phyloP scores from a whole-genome alignment of 371 early-diverging fungal genomes.

The Phascolomyces articulosus region DNA sequence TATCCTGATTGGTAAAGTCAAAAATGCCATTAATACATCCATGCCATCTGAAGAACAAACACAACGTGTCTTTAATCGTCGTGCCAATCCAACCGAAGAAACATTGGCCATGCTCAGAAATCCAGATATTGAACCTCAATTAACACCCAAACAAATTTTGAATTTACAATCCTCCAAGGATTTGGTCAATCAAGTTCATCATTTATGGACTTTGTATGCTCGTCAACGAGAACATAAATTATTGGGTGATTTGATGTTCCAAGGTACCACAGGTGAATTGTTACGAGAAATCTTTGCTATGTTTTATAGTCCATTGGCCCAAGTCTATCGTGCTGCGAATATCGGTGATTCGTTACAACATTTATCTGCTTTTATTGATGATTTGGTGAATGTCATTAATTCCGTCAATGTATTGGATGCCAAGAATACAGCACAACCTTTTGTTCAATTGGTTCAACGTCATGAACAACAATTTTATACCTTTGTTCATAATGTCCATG shows the following conservation, averaged over 20 bases:
- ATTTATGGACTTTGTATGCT: constrained; percentile 46
- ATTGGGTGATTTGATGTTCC: constrained; percentile 53
- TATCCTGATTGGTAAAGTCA: constrained; percentile 48
- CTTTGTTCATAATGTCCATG: constrained; percentile 61
- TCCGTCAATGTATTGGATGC: constrained; percentile 34
- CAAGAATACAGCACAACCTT: constrained; percentile 28
- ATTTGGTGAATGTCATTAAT: constrained; percentile 55
- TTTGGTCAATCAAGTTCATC: constrained; percentile 41
- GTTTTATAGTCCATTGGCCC: constrained; percentile 61
- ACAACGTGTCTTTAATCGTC: constrained; percentile 1
- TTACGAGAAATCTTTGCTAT: constrained; percentile 61
- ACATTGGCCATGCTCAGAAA: constrained; percentile 41
- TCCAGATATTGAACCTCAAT: constrained; percentile 36
- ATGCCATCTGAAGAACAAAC: constrained; percentile 17
- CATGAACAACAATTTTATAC: constrained; percentile 58
- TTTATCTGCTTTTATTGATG: constrained; percentile 56
- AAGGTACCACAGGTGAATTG: constrained; percentile 60
- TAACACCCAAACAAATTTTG: constrained; percentile 44
- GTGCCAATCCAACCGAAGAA: constrained; percentile 10
- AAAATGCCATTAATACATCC: constrained; percentile 49
- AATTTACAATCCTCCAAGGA: constrained; percentile 10
- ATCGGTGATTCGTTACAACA: constrained; percentile 58
- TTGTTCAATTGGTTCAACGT: constrained; percentile 47
- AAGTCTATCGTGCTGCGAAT: constrained; percentile 64
- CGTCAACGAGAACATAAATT: constrained; percentile 56